Percentiles rank a stretch among this genome's conserved stretches.
phyloP scores from a whole-genome alignment of 768 basidiomycete species.

The Leccinum rimulosum region DNA sequence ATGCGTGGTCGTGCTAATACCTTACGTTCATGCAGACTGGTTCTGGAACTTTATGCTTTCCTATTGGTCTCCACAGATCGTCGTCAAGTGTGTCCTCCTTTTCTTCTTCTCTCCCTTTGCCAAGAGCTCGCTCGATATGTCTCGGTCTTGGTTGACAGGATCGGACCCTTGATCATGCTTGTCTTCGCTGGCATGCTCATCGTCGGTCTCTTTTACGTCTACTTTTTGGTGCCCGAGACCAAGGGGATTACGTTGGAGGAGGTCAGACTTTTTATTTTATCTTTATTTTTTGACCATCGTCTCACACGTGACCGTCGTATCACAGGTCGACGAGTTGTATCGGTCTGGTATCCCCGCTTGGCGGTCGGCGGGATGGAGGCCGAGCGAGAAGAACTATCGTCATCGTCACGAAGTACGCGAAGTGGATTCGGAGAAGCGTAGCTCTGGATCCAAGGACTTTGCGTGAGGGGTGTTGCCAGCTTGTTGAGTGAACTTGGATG shows the following conservation, averaged over 20 bases:
- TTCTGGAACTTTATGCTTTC: slow-evolving; percentile 75
- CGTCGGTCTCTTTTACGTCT: slow-evolving; percentile 71
- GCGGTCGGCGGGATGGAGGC: slow-evolving; percentile 59
- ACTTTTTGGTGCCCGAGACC: slow-evolving; percentile 77
- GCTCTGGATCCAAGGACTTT: slow-evolving; percentile 22
- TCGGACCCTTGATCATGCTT: slow-evolving; percentile 71
- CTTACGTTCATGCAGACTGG: slow-evolving; percentile 41
- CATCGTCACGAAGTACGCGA: slow-evolving; percentile 19
- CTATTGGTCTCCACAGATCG: slow-evolving; percentile 71
- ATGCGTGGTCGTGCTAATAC: slow-evolving; percentile 5
- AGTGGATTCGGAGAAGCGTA: slow-evolving; percentile 18
- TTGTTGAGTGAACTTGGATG: neutral
- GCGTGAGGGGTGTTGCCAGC: neutral
- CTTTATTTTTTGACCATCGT: too few species aligned
- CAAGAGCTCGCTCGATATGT: neutral
- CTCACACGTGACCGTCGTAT: neutral
- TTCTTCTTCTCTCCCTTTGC: too few species aligned
- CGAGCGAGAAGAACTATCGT: slow-evolving; percentile 40
- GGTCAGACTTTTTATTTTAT: slow-evolving; percentile 30
- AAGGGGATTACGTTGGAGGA: slow-evolving; percentile 76
- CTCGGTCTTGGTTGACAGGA: slow-evolving; percentile 34
- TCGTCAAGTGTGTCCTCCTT: slow-evolving; percentile 39
- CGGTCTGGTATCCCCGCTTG: slow-evolving; percentile 65
- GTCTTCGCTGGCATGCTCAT: slow-evolving; percentile 76
- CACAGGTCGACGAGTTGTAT: slow-evolving; percentile 72